Base-by-base conservation (phyloP, 2,329 filamentous ascomycete species). In the Paecilomyces variotii region DNA sequence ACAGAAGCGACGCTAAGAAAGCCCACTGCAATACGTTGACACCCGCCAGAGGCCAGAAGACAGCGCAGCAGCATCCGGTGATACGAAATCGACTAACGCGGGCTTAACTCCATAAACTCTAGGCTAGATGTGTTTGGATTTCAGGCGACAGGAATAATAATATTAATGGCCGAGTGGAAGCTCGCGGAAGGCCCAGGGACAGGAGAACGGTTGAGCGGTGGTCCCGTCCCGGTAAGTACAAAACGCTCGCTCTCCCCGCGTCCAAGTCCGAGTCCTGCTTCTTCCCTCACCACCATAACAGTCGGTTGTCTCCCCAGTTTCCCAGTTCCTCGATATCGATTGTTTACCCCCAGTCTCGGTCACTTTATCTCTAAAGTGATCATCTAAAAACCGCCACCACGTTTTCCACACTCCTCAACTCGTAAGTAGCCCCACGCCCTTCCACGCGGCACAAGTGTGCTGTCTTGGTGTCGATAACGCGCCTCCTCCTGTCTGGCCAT, bases 401-500 rank as follows among this genome's bases (percentile, higher is more conserved):
- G 92, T 97, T 96, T 88, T 93, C 91, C 83, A 97, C 96, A 81
- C 88, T 95, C 71, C 88, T 97, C 69, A 94, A 94, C 85, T 96
- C 91, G 92, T 96, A 84, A 77, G 91, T 80, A 9, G 12, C 25
- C 25, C 25, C 54, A 7, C 1, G 2, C 35, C 35, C 14, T 45
- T 5, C 14, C 1, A 19, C 5, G 14, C 14, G 14, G n/a, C 14
- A 45, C 35, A 19, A 6, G 4, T 45, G 12, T 4, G 9, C 7
- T 9, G 12, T 24, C 39, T 4, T 19, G n/a, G 39, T 45, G n/a
- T 45, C 39, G 39, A 45, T 45, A 5, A 11, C 19, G 14, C 14
- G 28, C 30, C 32, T 49, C 56, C 32, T 49, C 56, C 62, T 58
- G 53, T 58, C 59, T 63, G 49, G 56, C 55, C 39, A 45, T 45